A percentile compares a stretch with the other conserved stretches of the same genome.
These are phyloP conservation scores for Penicillium goetzii DNA, from an alignment of 495 filamentous ascomycete genomes.

Conservation along the genomic window DNA sequence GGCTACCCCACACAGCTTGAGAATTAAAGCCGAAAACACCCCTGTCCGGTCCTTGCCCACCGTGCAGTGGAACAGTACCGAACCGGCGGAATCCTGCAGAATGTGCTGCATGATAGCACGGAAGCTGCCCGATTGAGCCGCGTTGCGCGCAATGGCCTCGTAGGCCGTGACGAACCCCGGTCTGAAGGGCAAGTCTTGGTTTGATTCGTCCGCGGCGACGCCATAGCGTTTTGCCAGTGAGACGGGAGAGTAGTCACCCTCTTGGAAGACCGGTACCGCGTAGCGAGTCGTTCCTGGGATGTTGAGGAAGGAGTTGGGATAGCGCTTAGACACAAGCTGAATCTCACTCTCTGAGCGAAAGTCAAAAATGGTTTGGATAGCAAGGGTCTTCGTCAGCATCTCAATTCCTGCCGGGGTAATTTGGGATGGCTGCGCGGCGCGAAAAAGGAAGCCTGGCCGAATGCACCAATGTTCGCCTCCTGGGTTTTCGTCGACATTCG, in stretches of 20 bases:
- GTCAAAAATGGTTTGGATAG: constrained; percentile 61
- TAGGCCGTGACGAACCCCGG: constrained; percentile 57
- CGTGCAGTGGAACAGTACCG: constrained; percentile 57
- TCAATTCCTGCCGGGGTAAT: constrained; percentile 51
- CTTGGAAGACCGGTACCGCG: constrained; percentile 59
- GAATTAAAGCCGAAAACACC: constrained; percentile 60
- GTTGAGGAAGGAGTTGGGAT: constrained; percentile 9
- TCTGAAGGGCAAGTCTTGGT: constrained; percentile 38
- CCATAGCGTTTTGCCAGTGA: constrained; percentile 43
- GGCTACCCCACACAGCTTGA: constrained; percentile 58
- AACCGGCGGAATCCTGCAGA: constrained; percentile 19
- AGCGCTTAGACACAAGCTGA: constrained; percentile 27
- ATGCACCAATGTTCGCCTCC: constrained; percentile 40
- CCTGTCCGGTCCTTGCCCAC: constrained; percentile 69
- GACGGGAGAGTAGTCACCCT: constrained; percentile 57
- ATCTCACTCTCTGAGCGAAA: constrained; percentile 60
- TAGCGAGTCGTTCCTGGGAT: constrained; percentile 46
- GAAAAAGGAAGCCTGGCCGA: constrained; percentile 55
- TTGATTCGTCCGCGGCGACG: neutral
- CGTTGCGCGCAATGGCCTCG: constrained; percentile 39
- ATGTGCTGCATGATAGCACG: constrained; percentile 18
- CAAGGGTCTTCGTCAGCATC: constrained; percentile 48
- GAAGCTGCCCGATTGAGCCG: constrained; percentile 18
- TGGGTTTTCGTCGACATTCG: neutral
- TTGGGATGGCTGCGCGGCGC: constrained; percentile 59